Percentiles rank a stretch among this genome's conserved stretches.
Evolutionary conservation across 331 rosid species (phyloP).

Genomic region (Malus hybrid): DNA sequence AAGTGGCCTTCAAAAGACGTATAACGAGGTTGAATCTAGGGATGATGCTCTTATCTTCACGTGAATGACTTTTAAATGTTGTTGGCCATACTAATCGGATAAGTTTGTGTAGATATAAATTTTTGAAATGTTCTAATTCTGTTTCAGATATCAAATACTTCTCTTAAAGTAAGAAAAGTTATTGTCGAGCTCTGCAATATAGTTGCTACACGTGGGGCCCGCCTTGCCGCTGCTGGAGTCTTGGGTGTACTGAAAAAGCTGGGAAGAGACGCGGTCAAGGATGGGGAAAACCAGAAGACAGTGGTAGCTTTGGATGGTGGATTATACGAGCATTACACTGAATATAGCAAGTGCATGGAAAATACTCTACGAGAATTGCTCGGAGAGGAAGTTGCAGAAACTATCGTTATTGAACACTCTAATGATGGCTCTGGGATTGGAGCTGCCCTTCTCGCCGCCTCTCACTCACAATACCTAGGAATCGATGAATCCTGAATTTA

Average conservation of each 20-base stretch:
- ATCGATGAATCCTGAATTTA: conserved; percentile 23
- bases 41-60: not conserved
- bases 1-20: no score
- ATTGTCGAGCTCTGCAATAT: conserved; percentile 61
- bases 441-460: conserved; percentile 86
- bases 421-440: conserved; percentile 89
- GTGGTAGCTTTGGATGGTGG: conserved; percentile 90
- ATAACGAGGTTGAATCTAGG: not conserved
- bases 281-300: conserved; percentile 39
- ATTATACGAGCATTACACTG: conserved; percentile 67
- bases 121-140: not conserved
- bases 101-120: not conserved
- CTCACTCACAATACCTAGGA: conserved; percentile 58
- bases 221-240: conserved; percentile 86
- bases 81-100: not conserved
- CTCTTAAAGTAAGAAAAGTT: conserved; percentile 45
- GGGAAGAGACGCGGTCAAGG: conserved; percentile 45
- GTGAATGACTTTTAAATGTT: not conserved
- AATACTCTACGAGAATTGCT: conserved; percentile 55
- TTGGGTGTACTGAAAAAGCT: conserved; percentile 68
- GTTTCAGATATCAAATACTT: conserved; percentile 56
- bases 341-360: conserved; percentile 62
- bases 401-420: conserved; percentile 45
- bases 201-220: conserved; percentile 80
- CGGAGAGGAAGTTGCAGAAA: conserved; percentile 45